phyloP scores from a whole-genome alignment of 805 yeast species.

The Suhomyces pyralidae region DNA sequence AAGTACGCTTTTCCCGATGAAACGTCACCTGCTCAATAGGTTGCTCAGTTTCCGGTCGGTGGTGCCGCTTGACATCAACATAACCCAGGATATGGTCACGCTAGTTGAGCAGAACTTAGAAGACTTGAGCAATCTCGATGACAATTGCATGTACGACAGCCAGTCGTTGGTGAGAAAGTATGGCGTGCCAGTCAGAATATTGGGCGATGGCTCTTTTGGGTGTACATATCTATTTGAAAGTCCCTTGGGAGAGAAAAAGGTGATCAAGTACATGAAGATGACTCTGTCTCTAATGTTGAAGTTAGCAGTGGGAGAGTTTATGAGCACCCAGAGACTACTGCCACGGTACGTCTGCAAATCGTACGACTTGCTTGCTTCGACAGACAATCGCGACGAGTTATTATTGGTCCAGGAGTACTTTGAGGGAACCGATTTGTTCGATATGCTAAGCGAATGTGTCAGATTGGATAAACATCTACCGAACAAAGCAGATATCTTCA shows the following conservation, averaged over 20 bases:
- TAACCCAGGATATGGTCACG: not conserved
- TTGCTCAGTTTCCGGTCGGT: not conserved
- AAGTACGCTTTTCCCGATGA: not conserved
- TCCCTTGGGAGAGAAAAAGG: not conserved
- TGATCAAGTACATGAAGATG: not conserved
- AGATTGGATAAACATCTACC: not conserved
- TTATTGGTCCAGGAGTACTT: slow-evolving; percentile 6
- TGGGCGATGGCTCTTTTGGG: slow-evolving; percentile 7
- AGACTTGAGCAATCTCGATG: not conserved
- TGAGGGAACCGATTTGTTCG: slow-evolving; percentile 6
- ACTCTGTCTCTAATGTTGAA: not conserved
- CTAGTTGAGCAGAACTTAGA: not conserved
- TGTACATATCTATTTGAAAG: slow-evolving; percentile 2
- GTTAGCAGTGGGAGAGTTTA: slow-evolving; percentile 1
- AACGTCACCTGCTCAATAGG: not conserved
- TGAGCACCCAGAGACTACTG: not conserved
- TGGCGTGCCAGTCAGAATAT: slow-evolving; percentile 1
- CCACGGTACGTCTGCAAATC: slow-evolving; percentile 1
- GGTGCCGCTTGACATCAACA: not conserved
- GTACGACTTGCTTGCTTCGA: slow-evolving; percentile 2
- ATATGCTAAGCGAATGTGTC: not conserved
- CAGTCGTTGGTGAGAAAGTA: slow-evolving; percentile 1
- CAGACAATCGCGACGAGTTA: not conserved
- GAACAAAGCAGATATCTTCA: not conserved
- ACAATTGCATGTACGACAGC: not conserved